Evolutionary conservation across 106 monocot species (phyloP).

Genomic region (Dendrobium catenatum): DNA sequence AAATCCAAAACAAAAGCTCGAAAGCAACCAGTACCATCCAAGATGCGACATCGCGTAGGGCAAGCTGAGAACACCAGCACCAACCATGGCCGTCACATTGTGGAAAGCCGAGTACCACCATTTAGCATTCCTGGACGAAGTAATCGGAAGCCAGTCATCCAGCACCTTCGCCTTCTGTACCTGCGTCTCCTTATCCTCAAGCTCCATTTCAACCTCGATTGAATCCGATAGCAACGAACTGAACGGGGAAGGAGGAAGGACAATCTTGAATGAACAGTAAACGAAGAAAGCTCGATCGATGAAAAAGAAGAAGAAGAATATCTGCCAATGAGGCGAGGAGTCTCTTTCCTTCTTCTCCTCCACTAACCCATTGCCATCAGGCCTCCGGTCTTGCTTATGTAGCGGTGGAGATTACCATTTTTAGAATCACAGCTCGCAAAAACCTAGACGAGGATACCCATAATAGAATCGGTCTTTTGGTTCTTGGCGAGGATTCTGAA

Average conservation of each 20-base stretch:
- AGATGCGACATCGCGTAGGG: constrained; percentile 22
- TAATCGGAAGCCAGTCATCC: constrained; percentile 21
- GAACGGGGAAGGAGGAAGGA: background rate
- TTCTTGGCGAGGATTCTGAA: background rate
- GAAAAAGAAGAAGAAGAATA: background rate
- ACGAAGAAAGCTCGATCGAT: background rate
- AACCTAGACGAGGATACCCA: background rate
- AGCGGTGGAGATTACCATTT: background rate
- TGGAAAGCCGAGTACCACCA: constrained; percentile 32
- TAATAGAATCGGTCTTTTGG: background rate
- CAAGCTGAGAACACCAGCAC: constrained; percentile 22
- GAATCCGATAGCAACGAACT: background rate
- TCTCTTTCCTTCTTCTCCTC: background rate
- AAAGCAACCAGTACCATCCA: constrained; percentile 11
- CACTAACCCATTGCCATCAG: background rate
- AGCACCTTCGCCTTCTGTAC: background rate
- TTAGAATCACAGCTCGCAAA: background rate
- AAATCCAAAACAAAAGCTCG: background rate
- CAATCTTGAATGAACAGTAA: background rate
- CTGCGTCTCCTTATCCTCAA: background rate
- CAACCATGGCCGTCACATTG: constrained; percentile 32
- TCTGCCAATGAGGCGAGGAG: background rate
- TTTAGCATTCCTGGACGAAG: constrained; percentile 22
- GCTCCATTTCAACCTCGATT: background rate
- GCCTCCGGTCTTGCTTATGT: background rate